Evolutionary conservation across 257 asterid genomes (phyloP).

Genomic region (Solanum piurae): DNA sequence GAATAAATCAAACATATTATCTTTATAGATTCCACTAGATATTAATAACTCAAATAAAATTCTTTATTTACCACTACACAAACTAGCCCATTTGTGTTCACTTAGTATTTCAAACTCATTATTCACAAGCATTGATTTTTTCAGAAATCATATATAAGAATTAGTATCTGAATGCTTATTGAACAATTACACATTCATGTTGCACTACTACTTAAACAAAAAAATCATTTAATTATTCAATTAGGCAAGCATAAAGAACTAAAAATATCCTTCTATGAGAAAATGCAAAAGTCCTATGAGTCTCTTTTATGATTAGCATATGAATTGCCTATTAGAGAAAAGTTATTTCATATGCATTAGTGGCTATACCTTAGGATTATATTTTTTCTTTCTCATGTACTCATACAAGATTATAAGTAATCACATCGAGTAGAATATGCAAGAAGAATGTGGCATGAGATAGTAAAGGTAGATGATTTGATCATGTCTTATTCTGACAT

Average conservation of each 20-base stretch:
- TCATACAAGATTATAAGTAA: not conserved
- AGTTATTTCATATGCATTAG: not conserved
- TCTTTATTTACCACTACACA: not conserved
- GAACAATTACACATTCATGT: not conserved
- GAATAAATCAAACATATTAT: not conserved
- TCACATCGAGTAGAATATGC: not conserved
- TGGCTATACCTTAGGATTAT: not conserved
- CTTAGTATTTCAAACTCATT: not conserved
- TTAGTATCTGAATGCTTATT: not conserved
- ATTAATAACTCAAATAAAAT: not conserved
- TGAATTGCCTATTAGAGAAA: not conserved
- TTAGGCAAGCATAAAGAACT: not conserved
- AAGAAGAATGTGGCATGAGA: not conserved
- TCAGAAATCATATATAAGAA: not conserved
- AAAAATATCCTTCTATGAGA: not conserved
- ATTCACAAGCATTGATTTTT: not conserved
- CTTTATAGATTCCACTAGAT: not conserved
- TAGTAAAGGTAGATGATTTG: not conserved
- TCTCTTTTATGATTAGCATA: not conserved
- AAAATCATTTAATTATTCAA: not conserved
- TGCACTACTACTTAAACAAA: not conserved
- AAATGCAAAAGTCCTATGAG: not conserved
- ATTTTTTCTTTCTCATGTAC: not conserved
- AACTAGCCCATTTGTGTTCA: not conserved
- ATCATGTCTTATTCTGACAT: not conserved